phyloP scores from a whole-genome alignment of 2,329 filamentous ascomycete species.

The Sporothrix euskadiensis region DNA sequence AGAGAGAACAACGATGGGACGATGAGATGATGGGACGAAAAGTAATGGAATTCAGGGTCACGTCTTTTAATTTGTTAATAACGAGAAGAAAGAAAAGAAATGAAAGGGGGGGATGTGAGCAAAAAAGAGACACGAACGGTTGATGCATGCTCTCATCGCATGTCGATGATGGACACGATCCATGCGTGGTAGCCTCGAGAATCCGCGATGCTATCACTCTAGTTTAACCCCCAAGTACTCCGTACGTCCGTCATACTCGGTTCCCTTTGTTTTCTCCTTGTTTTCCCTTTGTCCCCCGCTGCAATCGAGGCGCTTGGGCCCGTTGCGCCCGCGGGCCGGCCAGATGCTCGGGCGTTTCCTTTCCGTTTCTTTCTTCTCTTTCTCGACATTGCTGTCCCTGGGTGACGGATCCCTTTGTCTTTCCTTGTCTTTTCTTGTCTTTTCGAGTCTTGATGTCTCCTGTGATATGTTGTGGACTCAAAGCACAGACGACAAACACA shows the following conservation, averaged over 20 bases:
- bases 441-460: not conserved
- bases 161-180: not conserved
- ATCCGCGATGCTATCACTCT: not conserved
- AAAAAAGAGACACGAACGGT: not conserved
- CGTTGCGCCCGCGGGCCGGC: not conserved
- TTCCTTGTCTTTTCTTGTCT: not conserved
- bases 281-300: not conserved
- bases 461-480: not conserved
- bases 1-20: not conserved
- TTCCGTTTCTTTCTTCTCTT: not conserved
- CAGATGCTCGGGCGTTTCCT: slow-evolving; percentile 5
- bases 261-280: not conserved
- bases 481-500: not conserved
- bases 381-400: not conserved
- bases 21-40: not conserved
- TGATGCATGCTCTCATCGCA: not conserved
- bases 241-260: too few species aligned
- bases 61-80: not conserved
- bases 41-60: not conserved
- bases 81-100: not conserved
- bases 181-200: not conserved
- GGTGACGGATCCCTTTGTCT: not conserved
- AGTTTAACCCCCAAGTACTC: too few species aligned
- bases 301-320: not conserved
- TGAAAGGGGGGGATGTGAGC: not conserved